Evolutionary conservation across 371 early-diverging fungal species (phyloP), one percentile per base, ranked within the genome.

Genomic region (Thermomucor indicae-seudaticae): DNA sequence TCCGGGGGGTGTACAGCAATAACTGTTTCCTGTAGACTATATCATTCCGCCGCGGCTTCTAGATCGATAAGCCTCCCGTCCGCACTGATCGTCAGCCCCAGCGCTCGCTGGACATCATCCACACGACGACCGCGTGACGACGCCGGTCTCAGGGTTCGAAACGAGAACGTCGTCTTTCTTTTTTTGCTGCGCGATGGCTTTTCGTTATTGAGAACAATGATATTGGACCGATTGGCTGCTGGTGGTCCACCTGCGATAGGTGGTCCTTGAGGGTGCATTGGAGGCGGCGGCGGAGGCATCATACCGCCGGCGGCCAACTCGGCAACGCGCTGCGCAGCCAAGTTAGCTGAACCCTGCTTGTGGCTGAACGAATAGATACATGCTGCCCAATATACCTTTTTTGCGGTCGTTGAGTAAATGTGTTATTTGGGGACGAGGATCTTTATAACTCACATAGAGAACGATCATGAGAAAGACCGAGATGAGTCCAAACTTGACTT

Each of bases 311-410:
- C 8, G 14, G 31, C 25, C 34, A 37, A 11, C n/a, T 42, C 35
- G 16, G 43, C 31, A 29, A 43, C 39, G 27, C 53, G 39, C 24
- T 49, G 41, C 47, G n/a, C n/a, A n/a, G 31, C 25, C 34, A 37
- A 11, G 19, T 42, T 43, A 14, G 43, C 31, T 23, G 47, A 31
- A 31, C 53, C 43, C 24, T 49, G 41, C 47, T 66, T 66, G 29
- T 66, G 66, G 43, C 60, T 64, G 32, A 61, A 73, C 4, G 77
- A 72, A 49, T 58, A 58, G 5, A 77, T 53, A 40, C 69, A 70
- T 0, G 67, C 50, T 2, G 67, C 67, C 69, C 68, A 77, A 35
- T 77, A 77, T n/a, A 53, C 20, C 77, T 77, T 42, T n/a, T 45
- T 4, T 24, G 22, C 17, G 20, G 35, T n/a, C 16, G 37, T 14